Conservation (phyloP, 176 grass and related monocot species). For the Oryza glumipatula region DNA sequence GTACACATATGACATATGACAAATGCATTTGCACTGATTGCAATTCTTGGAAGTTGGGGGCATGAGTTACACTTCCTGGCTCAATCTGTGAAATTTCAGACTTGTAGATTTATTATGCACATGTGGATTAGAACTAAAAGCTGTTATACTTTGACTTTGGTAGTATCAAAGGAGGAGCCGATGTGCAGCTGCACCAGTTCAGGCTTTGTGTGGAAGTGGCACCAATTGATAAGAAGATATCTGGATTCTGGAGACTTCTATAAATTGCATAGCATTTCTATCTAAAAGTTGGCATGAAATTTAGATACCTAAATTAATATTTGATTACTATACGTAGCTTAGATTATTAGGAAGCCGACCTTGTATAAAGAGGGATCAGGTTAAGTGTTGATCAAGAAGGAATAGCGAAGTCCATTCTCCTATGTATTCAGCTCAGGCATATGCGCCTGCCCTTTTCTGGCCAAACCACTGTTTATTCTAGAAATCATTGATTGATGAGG, state of each 20-base stretch:
- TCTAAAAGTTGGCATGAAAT: background rate
- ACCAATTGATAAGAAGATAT: background rate
- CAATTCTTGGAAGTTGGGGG: background rate
- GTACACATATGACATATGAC: background rate
- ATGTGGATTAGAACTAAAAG: background rate
- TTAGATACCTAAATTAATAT: background rate
- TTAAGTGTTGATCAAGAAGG: background rate
- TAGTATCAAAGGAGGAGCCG: background rate
- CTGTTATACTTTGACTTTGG: background rate
- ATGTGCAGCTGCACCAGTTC: background rate
- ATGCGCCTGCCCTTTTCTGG: background rate
- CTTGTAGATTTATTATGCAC: background rate
- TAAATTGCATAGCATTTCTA: background rate
- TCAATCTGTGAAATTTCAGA: background rate
- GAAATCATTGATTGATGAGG: background rate
- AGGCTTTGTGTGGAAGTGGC: background rate
- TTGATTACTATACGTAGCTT: background rate
- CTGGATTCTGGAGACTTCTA: background rate
- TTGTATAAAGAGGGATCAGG: background rate
- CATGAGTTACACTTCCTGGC: background rate
- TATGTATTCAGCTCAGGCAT: background rate
- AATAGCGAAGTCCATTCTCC: background rate
- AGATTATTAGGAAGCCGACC: background rate
- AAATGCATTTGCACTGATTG: background rate
- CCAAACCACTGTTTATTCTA: background rate